These are phyloP conservation scores for Pythium scleroteichum DNA, from an alignment of 352 stramenopile genomes.

Conservation along the genomic window DNA sequence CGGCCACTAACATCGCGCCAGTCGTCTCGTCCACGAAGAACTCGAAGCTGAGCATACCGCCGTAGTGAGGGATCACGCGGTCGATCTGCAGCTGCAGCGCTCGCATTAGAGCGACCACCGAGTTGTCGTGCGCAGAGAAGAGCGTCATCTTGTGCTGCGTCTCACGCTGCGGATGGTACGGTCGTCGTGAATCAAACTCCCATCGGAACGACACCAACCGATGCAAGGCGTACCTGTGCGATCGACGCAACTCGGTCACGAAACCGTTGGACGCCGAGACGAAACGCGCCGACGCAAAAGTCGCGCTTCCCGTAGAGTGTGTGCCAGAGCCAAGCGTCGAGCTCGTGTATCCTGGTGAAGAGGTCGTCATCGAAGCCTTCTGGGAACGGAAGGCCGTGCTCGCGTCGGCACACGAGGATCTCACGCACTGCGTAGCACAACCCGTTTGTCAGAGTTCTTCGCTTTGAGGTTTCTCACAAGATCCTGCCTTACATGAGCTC, in stretches of 20 bases:
- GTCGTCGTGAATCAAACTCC: not conserved
- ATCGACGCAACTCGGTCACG: constrained; percentile 49
- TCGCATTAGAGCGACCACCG: constrained; percentile 65
- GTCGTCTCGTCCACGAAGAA: constrained; percentile 49
- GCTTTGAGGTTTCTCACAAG: constrained; percentile 1
- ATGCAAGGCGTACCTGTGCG: constrained; percentile 30
- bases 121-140: constrained; percentile 83
- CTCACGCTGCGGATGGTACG: constrained; percentile 12
- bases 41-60: constrained; percentile 77
- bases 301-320: constrained; percentile 67
- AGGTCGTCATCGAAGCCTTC: constrained; percentile 55
- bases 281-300: constrained; percentile 67
- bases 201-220: not conserved
- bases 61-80: constrained; percentile 61
- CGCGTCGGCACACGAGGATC: constrained; percentile 62
- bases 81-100: constrained; percentile 62
- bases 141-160: constrained; percentile 58
- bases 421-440: constrained; percentile 51
- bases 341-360: constrained; percentile 60
- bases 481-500: constrained; percentile 53
- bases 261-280: constrained; percentile 52
- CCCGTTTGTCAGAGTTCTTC: not conserved
- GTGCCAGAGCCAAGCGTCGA: constrained; percentile 79
- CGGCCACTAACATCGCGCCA: constrained; percentile 45
- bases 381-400: constrained; percentile 60